Base-by-base conservation (phyloP, 345 rosid species). In the Passiflora organensis region DNA sequence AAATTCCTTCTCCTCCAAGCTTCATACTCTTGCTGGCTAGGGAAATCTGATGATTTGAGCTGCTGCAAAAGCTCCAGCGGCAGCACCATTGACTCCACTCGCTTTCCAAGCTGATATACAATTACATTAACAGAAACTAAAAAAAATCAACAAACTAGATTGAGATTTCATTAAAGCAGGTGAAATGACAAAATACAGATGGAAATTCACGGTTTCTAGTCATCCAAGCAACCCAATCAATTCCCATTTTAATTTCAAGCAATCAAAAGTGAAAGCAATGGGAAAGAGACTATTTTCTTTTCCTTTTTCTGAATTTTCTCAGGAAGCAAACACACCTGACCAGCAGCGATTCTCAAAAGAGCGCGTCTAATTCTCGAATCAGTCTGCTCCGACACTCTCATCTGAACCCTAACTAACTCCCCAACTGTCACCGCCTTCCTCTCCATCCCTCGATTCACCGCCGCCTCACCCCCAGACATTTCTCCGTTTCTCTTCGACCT, bases 1-100 rank as follows among this genome's bases (percentile, higher is more conserved):
- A 93, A 67, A 46, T 78, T 80, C 68, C 99, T 80, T 79, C 81
- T 86, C 59, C 78, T 75, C 99, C 99, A 93, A 13, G 85, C 79
- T 48, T 81, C 89, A 41, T 81, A 86, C 61, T 89, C 96, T 70
- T 80, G 91, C 48, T 80, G 83, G 66, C 84, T 85, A 4, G 83
- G 67, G 65, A 89, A 93, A 84, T 93, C 99, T 8, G 91, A 80
- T 36, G 66, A 60, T 73, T 84, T 93, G 42, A 93, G 72, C 72
- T 93, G 99, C 76, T 93, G 99, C 73, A 93, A 72, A 34, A 93
- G 72, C 72, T 93, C 99, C 36, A 93, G 70, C 0, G 99, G 99
- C 53, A 93, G 89, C 50, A 93, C 95, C 43, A 83, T 82, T 0
- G 86, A 75, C 72, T 93, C 99, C 22, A 93, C 76, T 56, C 87